These are phyloP conservation scores for Butyriboletus loyo DNA, from an alignment of 768 basidiomycete genomes.

Conservation along the genomic window DNA sequence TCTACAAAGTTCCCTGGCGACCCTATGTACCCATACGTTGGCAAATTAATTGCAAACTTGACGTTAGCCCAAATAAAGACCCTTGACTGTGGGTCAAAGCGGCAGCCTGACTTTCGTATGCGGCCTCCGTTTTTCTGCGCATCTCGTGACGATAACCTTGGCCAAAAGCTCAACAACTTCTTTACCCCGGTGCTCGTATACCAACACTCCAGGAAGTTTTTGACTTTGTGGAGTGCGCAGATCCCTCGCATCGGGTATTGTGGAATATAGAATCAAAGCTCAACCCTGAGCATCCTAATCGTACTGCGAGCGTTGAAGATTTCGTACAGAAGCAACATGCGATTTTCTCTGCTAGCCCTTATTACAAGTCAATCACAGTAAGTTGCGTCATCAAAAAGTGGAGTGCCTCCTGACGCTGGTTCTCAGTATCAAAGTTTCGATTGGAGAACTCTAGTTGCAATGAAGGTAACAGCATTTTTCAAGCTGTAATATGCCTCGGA, in stretches of 20 bases:
- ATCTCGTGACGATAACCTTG: background rate
- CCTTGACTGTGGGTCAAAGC: slow-evolving; percentile 73
- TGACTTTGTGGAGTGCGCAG: slow-evolving; percentile 70
- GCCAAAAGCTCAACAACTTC: slow-evolving; percentile 53
- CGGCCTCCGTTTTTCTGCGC: background rate
- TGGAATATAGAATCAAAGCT: slow-evolving; percentile 85
- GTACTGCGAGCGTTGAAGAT: slow-evolving; percentile 51
- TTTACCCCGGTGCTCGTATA: slow-evolving; percentile 66
- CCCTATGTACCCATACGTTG: slow-evolving; percentile 71
- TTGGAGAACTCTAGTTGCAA: slow-evolving; percentile 70
- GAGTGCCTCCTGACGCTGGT: background rate
- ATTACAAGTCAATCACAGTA: slow-evolving; percentile 62
- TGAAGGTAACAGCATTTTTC: slow-evolving; percentile 48
- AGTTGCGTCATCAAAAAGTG: slow-evolving; percentile 15
- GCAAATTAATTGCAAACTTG: slow-evolving; percentile 70
- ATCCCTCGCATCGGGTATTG: slow-evolving; percentile 54
- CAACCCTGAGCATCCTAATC: slow-evolving; percentile 49
- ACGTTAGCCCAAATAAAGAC: slow-evolving; percentile 79
- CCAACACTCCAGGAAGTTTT: slow-evolving; percentile 75
- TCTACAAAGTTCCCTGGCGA: slow-evolving; percentile 48
- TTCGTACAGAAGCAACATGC: slow-evolving; percentile 64
- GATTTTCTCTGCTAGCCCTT: slow-evolving; percentile 56
- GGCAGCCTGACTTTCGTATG: slow-evolving; percentile 59
- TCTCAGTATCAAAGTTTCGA: slow-evolving; percentile 76
- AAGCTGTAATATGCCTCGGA: background rate